Conservation (phyloP, 441 rosid genomes). For the Arabidopsis hybrid region DNA sequence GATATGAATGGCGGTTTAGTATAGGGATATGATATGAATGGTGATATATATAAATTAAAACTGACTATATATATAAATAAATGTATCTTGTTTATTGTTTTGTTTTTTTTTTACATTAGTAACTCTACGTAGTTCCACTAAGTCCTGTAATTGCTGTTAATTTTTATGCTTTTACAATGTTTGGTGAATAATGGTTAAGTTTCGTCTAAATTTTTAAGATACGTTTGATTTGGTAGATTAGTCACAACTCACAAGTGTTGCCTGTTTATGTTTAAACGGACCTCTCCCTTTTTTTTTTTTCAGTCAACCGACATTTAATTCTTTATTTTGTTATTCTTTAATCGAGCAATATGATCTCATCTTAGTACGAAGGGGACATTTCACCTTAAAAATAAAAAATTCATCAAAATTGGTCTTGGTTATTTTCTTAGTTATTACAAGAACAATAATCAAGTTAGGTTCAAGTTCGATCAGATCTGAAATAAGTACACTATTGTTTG, state of each 20-base stretch:
- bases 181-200: not conserved
- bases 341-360: not conserved
- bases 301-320: not conserved
- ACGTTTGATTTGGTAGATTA: not conserved
- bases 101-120: not conserved
- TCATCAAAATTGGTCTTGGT: too few species aligned
- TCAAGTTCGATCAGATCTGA: not conserved
- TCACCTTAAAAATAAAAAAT: not conserved
- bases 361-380: not conserved
- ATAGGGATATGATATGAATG: not conserved
- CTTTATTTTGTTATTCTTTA: not conserved
- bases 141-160: not conserved
- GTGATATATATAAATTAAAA: not conserved
- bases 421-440: not conserved
- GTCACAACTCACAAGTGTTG: too few species aligned
- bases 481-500: not conserved
- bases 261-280: not conserved
- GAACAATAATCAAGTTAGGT: not conserved
- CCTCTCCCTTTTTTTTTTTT: not conserved
- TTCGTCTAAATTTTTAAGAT: not conserved
- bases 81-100: not conserved
- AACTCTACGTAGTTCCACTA: not conserved
- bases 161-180: not conserved
- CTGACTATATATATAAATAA: not conserved
- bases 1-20: slow-evolving; percentile 21